Percentiles rank a stretch among this genome's conserved stretches.
Evolutionary conservation across 352 stramenopile genomes (phyloP).

Genomic region (Globisporangium orthogonon): DNA sequence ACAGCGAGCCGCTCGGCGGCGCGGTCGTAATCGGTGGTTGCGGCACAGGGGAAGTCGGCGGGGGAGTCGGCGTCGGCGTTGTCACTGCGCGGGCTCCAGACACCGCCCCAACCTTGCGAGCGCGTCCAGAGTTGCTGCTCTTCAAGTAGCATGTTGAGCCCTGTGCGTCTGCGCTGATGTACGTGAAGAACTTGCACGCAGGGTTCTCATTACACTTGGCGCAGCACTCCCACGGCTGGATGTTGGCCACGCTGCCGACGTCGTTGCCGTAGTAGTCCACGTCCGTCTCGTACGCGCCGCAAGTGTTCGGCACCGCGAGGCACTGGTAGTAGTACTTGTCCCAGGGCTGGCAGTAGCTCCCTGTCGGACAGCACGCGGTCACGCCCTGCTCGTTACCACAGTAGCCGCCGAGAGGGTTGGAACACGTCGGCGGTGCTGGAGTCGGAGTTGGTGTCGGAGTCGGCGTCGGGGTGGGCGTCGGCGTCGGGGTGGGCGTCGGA

Average conservation of each 20-base stretch:
- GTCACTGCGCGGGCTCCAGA: not conserved
- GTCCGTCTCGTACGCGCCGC: conserved; percentile 31
- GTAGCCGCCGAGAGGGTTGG: not conserved
- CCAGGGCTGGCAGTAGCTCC: conserved; percentile 40
- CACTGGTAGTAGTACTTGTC: conserved; percentile 53
- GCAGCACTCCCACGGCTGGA: conserved; percentile 32
- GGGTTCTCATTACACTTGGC: conserved; percentile 14
- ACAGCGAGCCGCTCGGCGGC: conserved; percentile 6
- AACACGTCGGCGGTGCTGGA: not conserved
- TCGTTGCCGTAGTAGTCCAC: conserved; percentile 45
- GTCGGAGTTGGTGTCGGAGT: too few species aligned
- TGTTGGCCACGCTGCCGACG: conserved; percentile 18
- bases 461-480: too few species aligned
- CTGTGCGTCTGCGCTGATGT: conserved; percentile 10
- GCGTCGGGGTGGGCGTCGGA: not conserved
- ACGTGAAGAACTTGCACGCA: conserved; percentile 30
- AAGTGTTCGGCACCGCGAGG: conserved; percentile 21
- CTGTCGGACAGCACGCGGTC: conserved; percentile 25
- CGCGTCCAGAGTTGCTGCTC: conserved; percentile 7
- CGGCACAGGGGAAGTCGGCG: not conserved
- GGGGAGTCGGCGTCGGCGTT: not conserved
- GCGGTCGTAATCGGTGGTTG: not conserved
- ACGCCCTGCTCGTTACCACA: conserved; percentile 10
- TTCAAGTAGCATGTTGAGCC: conserved; percentile 28
- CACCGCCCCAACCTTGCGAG: conserved; percentile 1